A percentile compares a stretch with the other conserved stretches of the same genome.
These are phyloP conservation scores for Podospora pseudoanserina DNA, from an alignment of 495 filamentous ascomycete genomes.

Conservation along the genomic window DNA sequence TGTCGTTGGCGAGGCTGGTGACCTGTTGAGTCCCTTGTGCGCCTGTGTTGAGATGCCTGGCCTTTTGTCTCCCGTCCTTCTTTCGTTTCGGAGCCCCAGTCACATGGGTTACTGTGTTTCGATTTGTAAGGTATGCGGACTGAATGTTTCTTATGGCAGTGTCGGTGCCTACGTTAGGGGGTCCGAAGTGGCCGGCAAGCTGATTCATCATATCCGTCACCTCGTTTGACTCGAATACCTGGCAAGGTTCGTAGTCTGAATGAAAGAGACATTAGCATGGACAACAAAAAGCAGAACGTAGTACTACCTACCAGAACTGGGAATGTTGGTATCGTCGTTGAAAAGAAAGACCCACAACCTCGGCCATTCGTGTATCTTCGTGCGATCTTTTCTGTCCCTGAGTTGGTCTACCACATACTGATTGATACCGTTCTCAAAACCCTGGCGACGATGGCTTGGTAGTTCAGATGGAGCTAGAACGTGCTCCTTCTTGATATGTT, in stretches of 20 bases:
- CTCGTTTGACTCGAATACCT: neutral
- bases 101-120: neutral
- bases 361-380: neutral
- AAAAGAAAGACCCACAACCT: neutral
- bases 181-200: neutral
- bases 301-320: neutral
- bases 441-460: neutral
- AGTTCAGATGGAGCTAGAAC: neutral
- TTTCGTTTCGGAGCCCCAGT: neutral
- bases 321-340: neutral
- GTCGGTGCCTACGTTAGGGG: neutral
- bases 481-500: neutral
- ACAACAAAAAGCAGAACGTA: neutral
- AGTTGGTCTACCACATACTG: neutral
- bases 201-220: neutral
- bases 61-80: neutral
- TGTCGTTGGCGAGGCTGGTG: neutral
- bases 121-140: neutral
- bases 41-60: neutral
- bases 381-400: neutral
- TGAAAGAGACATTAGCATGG: neutral
- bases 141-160: neutral
- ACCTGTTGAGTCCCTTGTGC: neutral
- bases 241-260: neutral
- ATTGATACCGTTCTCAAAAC: neutral